These are phyloP conservation scores for Scedosporium dehoogii DNA, from an alignment of 2,329 filamentous ascomycete species.

Conservation along the genomic window DNA sequence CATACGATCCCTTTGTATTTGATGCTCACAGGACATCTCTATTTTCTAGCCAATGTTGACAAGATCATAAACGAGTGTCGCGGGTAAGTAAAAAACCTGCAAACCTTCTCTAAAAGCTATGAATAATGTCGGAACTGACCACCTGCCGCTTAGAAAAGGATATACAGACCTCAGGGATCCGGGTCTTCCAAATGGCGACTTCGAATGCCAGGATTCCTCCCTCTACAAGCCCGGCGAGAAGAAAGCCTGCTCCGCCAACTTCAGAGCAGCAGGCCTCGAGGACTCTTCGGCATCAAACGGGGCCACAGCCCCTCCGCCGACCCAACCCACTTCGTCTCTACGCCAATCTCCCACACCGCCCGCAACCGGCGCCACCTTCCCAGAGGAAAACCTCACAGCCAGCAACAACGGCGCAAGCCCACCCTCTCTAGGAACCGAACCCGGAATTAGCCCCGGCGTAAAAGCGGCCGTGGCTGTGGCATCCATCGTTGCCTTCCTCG, in stretches of 20 bases:
- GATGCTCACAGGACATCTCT: not conserved
- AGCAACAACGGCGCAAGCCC: not conserved
- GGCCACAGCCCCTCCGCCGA: not conserved
- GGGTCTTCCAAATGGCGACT: not conserved
- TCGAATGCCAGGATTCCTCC: slow-evolving; percentile 2
- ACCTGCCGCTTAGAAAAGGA: not conserved
- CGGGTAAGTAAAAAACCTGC: slow-evolving; percentile 7
- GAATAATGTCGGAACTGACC: not conserved
- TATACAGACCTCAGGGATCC: not conserved
- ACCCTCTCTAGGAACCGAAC: not conserved
- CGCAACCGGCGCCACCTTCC: not conserved
- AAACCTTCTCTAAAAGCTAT: not conserved
- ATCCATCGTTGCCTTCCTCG: slow-evolving; percentile 26
- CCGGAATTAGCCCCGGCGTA: slow-evolving; percentile 24
- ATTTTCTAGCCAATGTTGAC: slow-evolving; percentile 8
- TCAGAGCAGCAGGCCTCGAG: not conserved
- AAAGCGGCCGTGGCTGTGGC: slow-evolving; percentile 36
- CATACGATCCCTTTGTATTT: not conserved
- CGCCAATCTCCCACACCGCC: not conserved
- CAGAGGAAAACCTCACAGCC: not conserved
- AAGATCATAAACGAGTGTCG: slow-evolving; percentile 9
- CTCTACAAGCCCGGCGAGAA: not conserved
- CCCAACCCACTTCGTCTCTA: not conserved
- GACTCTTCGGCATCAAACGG: not conserved
- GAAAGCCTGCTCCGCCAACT: not conserved